Conservation (phyloP, 345 rosid species). For the Populus alba region DNA sequence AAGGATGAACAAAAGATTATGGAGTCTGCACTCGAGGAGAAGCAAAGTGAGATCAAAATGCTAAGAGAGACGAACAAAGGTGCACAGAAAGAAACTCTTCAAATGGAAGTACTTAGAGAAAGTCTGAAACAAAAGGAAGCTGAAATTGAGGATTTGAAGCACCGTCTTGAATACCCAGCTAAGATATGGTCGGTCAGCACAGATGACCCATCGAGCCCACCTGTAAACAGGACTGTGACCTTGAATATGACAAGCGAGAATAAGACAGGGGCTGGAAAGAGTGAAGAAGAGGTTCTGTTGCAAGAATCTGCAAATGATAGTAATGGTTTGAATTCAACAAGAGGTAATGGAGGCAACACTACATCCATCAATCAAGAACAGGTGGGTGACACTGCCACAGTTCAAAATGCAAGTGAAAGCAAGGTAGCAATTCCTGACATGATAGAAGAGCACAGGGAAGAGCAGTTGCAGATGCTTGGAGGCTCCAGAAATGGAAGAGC, state of each 20-base stretch:
- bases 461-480: not conserved
- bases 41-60: conserved; percentile 38
- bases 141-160: conserved; percentile 46
- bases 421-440: not conserved
- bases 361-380: not conserved
- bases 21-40: conserved; percentile 50
- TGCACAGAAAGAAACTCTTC: conserved; percentile 18
- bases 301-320: conserved; percentile 1
- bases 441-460: conserved; percentile 7
- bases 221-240: conserved; percentile 12
- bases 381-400: not conserved
- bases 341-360: not conserved
- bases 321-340: not conserved
- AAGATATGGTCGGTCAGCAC: conserved; percentile 31
- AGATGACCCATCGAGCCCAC: conserved; percentile 26
- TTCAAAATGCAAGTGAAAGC: conserved; percentile 18
- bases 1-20: conserved; percentile 49
- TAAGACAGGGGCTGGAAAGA: conserved; percentile 4
- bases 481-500: not conserved
- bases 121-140: conserved; percentile 50
- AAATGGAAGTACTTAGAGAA: conserved; percentile 32
- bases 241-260: conserved; percentile 2
- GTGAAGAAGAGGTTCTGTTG: not conserved
- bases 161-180: conserved; percentile 21
- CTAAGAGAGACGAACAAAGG: conserved; percentile 23